Evolutionary conservation across 192 early-diverging fungal genomes (phyloP).

Genomic region (Mortierella antarctica): DNA sequence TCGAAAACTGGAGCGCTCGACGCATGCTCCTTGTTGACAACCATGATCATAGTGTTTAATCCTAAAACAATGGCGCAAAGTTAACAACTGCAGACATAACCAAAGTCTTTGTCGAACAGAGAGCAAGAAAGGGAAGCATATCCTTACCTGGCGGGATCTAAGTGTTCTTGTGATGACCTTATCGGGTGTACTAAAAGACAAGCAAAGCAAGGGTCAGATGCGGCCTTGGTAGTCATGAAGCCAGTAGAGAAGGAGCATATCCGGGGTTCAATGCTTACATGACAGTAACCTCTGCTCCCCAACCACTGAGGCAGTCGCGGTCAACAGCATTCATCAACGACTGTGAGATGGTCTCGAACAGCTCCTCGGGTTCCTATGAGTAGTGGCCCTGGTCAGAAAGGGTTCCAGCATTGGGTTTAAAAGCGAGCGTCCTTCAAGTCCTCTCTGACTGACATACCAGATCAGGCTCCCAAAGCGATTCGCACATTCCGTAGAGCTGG

Average conservation of each 20-base stretch:
- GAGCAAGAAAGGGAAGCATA: too few relatives aligned
- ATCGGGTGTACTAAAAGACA: constrained; percentile 74
- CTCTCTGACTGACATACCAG: constrained; percentile 66
- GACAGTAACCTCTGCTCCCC: constrained; percentile 96
- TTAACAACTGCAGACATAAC: too few relatives aligned
- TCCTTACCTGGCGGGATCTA: constrained; percentile 72
- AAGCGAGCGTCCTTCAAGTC: neutral
- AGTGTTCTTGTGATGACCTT: constrained; percentile 89
- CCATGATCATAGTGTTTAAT: too few relatives aligned
- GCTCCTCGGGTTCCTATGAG: constrained; percentile 83
- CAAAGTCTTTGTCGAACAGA: too few relatives aligned
- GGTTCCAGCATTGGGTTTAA: neutral
- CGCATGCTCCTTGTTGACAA: too few relatives aligned
- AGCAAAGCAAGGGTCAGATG: neutral
- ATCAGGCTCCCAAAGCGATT: constrained; percentile 97
- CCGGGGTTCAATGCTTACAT: constrained; percentile 65
- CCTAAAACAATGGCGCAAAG: too few relatives aligned
- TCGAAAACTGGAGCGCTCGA: too few relatives aligned
- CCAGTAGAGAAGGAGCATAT: neutral
- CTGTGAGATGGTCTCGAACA: constrained; percentile 98
- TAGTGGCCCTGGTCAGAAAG: neutral
- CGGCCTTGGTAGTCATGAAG: neutral
- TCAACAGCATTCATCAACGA: constrained; percentile 94
- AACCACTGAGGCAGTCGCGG: constrained; percentile 93
- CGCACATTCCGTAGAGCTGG: constrained; percentile 96